These are phyloP conservation scores for Baorangia bicolor DNA, from an alignment of 768 basidiomycete genomes.

Conservation along the genomic window DNA sequence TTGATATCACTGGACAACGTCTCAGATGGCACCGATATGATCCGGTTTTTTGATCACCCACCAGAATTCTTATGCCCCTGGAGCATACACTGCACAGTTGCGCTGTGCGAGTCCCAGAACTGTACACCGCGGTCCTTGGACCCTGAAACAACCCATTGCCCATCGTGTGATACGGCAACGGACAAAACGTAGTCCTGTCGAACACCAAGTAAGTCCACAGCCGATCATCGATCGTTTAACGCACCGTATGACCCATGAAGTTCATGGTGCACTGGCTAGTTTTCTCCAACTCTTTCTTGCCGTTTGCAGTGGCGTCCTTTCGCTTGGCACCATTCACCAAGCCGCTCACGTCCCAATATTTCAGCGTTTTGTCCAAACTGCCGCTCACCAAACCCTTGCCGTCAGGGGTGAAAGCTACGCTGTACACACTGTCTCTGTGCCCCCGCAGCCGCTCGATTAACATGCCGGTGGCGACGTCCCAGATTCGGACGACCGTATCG, in stretches of 20 bases:
- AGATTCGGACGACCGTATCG: conserved; percentile 77
- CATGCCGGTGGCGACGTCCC: conserved; percentile 66
- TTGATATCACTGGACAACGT: conserved; percentile 56
- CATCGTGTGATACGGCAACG: conserved; percentile 85
- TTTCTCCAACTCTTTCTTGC: conserved; percentile 51
- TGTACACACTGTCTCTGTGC: conserved; percentile 84
- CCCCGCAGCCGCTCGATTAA: conserved; percentile 75
- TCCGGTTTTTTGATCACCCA: conserved; percentile 29
- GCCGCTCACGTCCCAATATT: conserved; percentile 74
- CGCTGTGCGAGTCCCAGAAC: conserved; percentile 82
- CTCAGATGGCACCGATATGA: conserved; percentile 6
- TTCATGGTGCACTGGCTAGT: conserved; percentile 70
- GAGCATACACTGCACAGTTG: conserved; percentile 88
- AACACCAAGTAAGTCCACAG: conserved; percentile 1
- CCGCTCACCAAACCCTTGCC: conserved; percentile 87
- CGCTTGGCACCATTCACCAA: conserved; percentile 33
- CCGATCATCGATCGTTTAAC: conserved; percentile 18
- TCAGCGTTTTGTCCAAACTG: conserved; percentile 84
- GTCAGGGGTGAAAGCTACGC: conserved; percentile 90
- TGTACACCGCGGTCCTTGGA: conserved; percentile 96
- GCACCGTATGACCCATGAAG: conserved; percentile 83
- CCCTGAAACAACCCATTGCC: conserved; percentile 93
- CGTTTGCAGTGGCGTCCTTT: conserved; percentile 39
- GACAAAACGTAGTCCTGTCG: conserved; percentile 68
- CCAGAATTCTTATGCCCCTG: conserved; percentile 74